These are phyloP conservation scores for Verticillium zaregamsianum DNA, from an alignment of 2,329 filamentous ascomycete species.

Conservation along the genomic window DNA sequence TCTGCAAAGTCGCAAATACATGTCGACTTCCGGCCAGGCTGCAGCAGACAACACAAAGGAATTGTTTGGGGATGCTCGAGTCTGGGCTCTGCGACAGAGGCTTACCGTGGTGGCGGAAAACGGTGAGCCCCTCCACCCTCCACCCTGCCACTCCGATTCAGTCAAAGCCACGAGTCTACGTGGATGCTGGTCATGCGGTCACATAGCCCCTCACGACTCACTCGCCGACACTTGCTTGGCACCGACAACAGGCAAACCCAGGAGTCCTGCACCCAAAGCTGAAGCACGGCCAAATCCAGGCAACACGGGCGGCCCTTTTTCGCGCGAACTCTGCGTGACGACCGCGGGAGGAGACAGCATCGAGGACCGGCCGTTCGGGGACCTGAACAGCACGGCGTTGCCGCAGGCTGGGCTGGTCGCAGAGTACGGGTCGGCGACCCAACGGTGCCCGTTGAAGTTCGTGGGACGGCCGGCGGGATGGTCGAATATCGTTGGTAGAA, in stretches of 20 bases:
- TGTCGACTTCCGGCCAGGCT: conserved; percentile 10
- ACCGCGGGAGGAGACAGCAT: conserved; percentile 1
- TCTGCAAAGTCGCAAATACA: neutral
- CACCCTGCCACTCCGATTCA: neutral
- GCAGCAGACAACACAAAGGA: conserved; percentile 4
- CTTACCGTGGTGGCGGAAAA: neutral
- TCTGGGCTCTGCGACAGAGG: neutral
- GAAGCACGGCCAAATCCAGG: neutral
- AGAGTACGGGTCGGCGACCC: neutral
- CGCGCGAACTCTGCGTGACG: conserved; percentile 7
- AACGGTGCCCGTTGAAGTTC: neutral
- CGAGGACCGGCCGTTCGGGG: conserved; percentile 2
- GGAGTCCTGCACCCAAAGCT: neutral
- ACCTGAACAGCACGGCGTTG: neutral
- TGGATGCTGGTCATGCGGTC: neutral
- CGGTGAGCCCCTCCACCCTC: too few species aligned
- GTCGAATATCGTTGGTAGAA: neutral
- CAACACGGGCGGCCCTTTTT: conserved; percentile 9
- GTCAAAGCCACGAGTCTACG: neutral
- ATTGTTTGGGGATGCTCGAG: neutral
- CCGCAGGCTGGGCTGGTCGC: neutral
- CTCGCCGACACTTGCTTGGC: neutral
- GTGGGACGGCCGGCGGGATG: conserved; percentile 2
- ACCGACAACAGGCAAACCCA: neutral
- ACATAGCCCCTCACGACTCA: neutral